phyloP scores from a whole-genome alignment of 2,329 filamentous ascomycete genomes.

The Ascochyta koolunga region DNA sequence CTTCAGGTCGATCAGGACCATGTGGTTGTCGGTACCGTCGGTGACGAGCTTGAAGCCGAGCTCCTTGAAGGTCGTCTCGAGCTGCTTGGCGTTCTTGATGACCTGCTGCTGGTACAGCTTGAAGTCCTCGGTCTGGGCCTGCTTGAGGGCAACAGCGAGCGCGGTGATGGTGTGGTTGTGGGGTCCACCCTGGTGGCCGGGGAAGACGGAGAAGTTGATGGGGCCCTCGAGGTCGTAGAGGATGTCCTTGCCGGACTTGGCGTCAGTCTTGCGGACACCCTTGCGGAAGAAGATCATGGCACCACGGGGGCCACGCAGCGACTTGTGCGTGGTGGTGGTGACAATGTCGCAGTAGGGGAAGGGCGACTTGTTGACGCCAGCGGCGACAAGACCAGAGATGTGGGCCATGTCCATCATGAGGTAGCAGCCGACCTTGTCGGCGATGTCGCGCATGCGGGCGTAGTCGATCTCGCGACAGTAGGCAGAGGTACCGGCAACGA shows the following conservation, averaged over 20 bases:
- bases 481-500: conserved; percentile 92
- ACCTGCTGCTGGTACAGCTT: conserved; percentile 90
- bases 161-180: conserved; percentile 99
- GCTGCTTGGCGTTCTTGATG: conserved; percentile 86
- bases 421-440: conserved; percentile 90
- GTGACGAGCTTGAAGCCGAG: conserved; percentile 89
- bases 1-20: conserved; percentile 91
- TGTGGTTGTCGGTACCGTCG: conserved; percentile 96
- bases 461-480: conserved; percentile 98
- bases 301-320: conserved; percentile 88
- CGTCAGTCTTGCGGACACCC: conserved; percentile 80
- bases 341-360: conserved; percentile 93
- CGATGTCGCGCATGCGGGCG: conserved; percentile 85
- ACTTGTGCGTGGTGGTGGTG: conserved; percentile 98
- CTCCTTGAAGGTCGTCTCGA: conserved; percentile 69
- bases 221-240: conserved; percentile 89
- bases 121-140: conserved; percentile 89
- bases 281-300: conserved; percentile 99
- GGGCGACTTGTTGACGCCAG: conserved; percentile 86
- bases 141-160: conserved; percentile 90
- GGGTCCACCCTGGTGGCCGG: conserved; percentile 95
- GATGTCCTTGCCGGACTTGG: conserved; percentile 84
- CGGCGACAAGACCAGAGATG: conserved; percentile 91
- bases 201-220: conserved; percentile 97
- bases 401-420: conserved; percentile 96